A percentile compares a stretch with the other conserved stretches of the same genome.
Evolutionary conservation across 352 stramenopile genomes (phyloP).

Genomic region (Blastocystis sp.): DNA sequence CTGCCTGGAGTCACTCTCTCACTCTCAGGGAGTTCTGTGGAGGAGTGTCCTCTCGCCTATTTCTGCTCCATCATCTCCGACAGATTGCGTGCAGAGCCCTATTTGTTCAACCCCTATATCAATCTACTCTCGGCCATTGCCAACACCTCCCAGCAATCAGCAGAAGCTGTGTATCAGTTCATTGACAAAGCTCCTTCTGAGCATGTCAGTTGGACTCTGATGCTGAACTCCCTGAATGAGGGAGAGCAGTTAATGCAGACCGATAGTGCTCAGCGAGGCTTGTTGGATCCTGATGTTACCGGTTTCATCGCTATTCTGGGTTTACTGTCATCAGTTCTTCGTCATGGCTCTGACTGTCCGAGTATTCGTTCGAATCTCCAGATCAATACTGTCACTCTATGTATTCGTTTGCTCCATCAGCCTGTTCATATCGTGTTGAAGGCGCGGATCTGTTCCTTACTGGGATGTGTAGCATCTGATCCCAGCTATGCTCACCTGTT

Average conservation of each 20-base stretch:
- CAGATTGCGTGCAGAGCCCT: constrained; percentile 36
- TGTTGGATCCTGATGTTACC: constrained; percentile 48
- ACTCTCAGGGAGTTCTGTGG: constrained; percentile 16
- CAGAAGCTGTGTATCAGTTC: constrained; percentile 56
- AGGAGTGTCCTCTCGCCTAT: constrained; percentile 18
- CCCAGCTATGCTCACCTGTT: not conserved
- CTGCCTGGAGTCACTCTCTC: not conserved
- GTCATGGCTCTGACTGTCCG: not conserved
- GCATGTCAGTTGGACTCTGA: constrained; percentile 39
- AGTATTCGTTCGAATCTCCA: constrained; percentile 33
- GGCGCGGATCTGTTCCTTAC: not conserved
- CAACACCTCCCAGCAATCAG: not conserved
- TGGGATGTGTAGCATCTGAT: not conserved
- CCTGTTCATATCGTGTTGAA: constrained; percentile 46
- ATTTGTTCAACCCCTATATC: constrained; percentile 57
- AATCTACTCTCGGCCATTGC: constrained; percentile 26
- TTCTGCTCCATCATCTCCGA: constrained; percentile 54
- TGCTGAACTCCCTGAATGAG: constrained; percentile 53
- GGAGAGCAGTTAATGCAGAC: not conserved
- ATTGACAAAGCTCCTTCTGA: constrained; percentile 48
- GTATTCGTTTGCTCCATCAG: constrained; percentile 30
- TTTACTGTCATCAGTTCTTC: constrained; percentile 1
- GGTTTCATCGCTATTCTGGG: constrained; percentile 38
- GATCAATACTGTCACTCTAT: constrained; percentile 22
- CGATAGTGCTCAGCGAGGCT: constrained; percentile 11